These are phyloP conservation scores for Tremellales sp. DNA, from an alignment of 1,284 basidiomycete species.

Conservation along the genomic window DNA sequence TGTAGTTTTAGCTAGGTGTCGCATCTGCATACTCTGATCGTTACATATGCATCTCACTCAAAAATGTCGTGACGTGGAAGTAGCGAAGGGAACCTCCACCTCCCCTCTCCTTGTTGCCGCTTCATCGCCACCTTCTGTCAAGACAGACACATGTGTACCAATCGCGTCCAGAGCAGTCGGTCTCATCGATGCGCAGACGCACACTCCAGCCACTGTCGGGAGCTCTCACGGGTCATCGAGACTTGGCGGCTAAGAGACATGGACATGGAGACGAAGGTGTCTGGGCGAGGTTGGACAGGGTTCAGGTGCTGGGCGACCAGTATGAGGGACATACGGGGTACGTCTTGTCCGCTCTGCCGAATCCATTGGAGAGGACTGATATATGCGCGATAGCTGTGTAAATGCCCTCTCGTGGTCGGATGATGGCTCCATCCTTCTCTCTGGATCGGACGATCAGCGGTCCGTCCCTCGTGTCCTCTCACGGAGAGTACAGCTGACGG, in stretches of 20 bases:
- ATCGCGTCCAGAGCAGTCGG: background rate
- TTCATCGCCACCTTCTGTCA: too few relatives aligned
- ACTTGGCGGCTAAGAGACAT: background rate
- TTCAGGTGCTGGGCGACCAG: constrained; percentile 37
- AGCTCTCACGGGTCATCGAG: constrained; percentile 17
- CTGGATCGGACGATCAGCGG: constrained; percentile 79
- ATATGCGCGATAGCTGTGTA: constrained; percentile 55
- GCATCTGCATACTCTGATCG: too few relatives aligned
- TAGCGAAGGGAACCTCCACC: too few relatives aligned
- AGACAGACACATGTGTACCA: too few relatives aligned
- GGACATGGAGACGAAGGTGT: constrained; percentile 13
- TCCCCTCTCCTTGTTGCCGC: too few relatives aligned
- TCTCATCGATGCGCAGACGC: constrained; percentile 19
- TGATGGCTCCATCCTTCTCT: constrained; percentile 68
- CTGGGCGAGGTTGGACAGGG: constrained; percentile 37
- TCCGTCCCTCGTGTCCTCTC: constrained; percentile 49
- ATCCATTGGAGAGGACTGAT: background rate
- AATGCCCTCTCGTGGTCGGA: constrained; percentile 81
- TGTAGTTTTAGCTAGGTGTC: too few relatives aligned
- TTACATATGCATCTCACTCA: too few relatives aligned
- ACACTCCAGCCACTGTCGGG: constrained; percentile 20
- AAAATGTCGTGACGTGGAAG: too few relatives aligned
- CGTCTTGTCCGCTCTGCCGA: constrained; percentile 6
- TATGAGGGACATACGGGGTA: constrained; percentile 36
- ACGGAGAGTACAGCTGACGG: background rate